These are phyloP conservation scores for Eucalyptus sp. DNA, from an alignment of 345 rosid genomes.

Conservation along the genomic window DNA sequence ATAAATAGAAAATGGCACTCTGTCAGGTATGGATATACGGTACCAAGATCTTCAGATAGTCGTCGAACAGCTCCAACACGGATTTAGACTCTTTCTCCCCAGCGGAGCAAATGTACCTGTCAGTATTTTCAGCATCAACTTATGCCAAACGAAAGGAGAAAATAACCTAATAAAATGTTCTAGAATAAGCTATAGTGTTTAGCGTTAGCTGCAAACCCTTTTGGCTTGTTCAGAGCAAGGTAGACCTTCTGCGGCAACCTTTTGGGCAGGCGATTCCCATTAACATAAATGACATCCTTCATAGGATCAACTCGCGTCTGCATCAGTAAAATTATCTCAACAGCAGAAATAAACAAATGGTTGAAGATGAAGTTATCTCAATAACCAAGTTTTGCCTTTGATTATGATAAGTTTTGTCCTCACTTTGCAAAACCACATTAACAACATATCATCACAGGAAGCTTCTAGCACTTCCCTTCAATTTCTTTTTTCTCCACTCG, in stretches of 20 bases:
- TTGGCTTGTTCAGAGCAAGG: constrained; percentile 92
- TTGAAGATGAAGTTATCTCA: not conserved
- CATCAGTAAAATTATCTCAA: not conserved
- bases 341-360: not conserved
- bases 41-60: constrained; percentile 71
- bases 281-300: constrained; percentile 73
- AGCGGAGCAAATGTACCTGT: constrained; percentile 88
- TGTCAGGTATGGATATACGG: not conserved
- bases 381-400: not conserved
- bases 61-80: constrained; percentile 59
- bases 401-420: not conserved
- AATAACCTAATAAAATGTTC: not conserved
- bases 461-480: not conserved
- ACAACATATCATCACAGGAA: not conserved
- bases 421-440: not conserved
- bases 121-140: not conserved
- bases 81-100: constrained; percentile 77
- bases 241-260: constrained; percentile 84
- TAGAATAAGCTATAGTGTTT: not conserved
- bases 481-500: not conserved
- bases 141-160: not conserved
- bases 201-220: constrained; percentile 51
- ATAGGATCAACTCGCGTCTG: constrained; percentile 89
- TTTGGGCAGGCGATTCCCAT: constrained; percentile 84
- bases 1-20: not conserved